Base-by-base conservation (phyloP, 202 grass and related monocot species). In the Bolboschoenoplectus hybrid region DNA sequence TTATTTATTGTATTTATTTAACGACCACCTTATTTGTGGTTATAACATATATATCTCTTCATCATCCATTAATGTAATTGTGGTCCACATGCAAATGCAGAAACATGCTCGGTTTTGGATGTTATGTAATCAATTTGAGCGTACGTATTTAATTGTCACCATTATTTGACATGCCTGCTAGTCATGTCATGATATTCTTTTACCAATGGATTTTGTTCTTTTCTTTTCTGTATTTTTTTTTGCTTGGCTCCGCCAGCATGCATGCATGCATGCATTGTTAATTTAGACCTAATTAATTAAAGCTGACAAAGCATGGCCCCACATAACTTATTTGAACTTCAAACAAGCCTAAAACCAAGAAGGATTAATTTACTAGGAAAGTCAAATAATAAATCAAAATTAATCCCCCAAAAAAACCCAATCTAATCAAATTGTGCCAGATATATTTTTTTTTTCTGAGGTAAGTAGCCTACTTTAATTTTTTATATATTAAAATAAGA, bases 171-270 rank as follows among this genome's bases (percentile, higher is more conserved):
- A 52, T 78, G 51, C 34, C 50, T 57, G 74, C 7, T 40, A 78
- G 73, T 78, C 74, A 58, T 78, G 11, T 78, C 74, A 78, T 39
- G 52, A 78, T 57, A 78, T 78, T 57, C 74, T 73, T 57, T 78
- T 39, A 78, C 51, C 74, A 78, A 78, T 57, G 13, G 2, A n/a
- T 55, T 56, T 38, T 38, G 13, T 46, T 17, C 1, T 26, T 77
- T 52, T 20, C 9, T 74, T 52, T 11, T 17, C 2, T 14, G 1
- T 49, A 19, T 38, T 20, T 46, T 52, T 12, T 35, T 75, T 51
- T 36, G 6, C 2, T n/a, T 78, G 49, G 74, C 50, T 56, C 74
- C 74, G 17, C 67, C 38, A 41, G 26, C 26, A 26, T 26, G 26
- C 26, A 26, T 26, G 26, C 26, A 26, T 26, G 13, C 43, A 50